Percentiles rank a stretch among this genome's conserved stretches.
Evolutionary conservation across 1,284 basidiomycete species (phyloP).

Genomic region (Leccinum solheimii): DNA sequence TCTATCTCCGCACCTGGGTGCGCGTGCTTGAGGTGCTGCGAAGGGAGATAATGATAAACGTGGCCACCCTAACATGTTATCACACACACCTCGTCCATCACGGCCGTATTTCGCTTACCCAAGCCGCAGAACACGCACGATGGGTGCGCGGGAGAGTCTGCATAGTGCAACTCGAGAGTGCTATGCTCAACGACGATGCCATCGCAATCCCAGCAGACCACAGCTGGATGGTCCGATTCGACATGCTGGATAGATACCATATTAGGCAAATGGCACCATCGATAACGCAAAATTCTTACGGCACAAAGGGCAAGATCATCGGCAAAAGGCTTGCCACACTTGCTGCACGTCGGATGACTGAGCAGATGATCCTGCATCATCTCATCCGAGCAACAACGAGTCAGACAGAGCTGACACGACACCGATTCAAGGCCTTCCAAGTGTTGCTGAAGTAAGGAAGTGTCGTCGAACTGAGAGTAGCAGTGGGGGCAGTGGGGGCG

Average conservation of each 20-base stretch:
- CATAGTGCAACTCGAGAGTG: constrained; percentile 27
- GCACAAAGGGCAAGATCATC: constrained; percentile 22
- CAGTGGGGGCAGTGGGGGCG: constrained; percentile 26
- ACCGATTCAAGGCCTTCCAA: constrained; percentile 12
- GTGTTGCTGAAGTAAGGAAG: constrained; percentile 20
- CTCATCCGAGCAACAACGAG: constrained; percentile 28
- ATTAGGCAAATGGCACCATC: not conserved
- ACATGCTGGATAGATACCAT: constrained; percentile 19
- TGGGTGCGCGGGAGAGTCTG: constrained; percentile 29
- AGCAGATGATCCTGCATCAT: constrained; percentile 32
- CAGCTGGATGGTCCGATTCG: constrained; percentile 23
- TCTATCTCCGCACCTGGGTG: constrained; percentile 17
- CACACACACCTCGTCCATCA: constrained; percentile 27
- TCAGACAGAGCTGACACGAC: constrained; percentile 22
- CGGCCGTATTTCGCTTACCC: constrained; percentile 15
- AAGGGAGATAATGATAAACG: constrained; percentile 7
- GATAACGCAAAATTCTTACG: constrained; percentile 20
- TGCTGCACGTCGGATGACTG: constrained; percentile 27
- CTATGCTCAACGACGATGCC: constrained; percentile 26
- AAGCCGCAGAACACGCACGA: constrained; percentile 25
- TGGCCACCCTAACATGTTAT: not conserved
- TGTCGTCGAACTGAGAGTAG: constrained; percentile 27
- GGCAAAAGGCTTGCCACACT: constrained; percentile 23
- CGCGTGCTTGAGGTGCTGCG: constrained; percentile 23
- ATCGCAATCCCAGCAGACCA: constrained; percentile 35